Conservation (phyloP, 2,329 filamentous ascomycete species). For the Colletotrichum shisoi region DNA sequence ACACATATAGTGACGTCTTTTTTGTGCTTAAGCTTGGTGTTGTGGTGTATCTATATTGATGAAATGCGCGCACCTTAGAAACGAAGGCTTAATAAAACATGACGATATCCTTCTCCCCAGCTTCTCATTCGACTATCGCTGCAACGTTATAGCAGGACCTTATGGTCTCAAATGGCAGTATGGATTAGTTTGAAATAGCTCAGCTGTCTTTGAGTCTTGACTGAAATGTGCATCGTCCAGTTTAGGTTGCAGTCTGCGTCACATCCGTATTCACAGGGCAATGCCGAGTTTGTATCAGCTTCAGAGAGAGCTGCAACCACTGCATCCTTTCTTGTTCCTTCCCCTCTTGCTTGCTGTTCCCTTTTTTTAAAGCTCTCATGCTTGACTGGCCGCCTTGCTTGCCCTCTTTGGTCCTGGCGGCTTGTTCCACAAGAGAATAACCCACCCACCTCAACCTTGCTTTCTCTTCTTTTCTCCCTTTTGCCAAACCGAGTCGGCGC, state of each 20-base stretch:
- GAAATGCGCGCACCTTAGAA: no score
- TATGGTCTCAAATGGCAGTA: no score
- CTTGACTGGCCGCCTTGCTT: not conserved
- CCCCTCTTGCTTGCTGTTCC: not conserved
- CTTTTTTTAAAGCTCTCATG: fast-evolving
- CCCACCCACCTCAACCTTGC: not conserved
- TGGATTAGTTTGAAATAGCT: not conserved
- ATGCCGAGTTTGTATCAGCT: not conserved
- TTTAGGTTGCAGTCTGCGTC: not conserved
- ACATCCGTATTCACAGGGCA: not conserved
- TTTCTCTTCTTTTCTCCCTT: not conserved
- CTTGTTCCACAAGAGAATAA: not conserved
- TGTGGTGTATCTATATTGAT: no score
- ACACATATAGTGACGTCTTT: no score
- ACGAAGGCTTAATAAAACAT: no score
- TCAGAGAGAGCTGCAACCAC: not conserved
- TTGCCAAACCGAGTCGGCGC: not conserved
- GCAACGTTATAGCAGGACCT: no score
- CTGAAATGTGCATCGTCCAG: fast-evolving
- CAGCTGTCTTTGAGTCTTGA: not conserved
- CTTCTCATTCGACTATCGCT: no score
- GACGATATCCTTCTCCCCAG: no score
- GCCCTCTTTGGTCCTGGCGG: not conserved
- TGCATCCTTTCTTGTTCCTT: not conserved
- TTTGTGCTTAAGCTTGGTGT: no score